Conservation (phyloP, 768 basidiomycete species). For the Wakefieldia striispora region DNA sequence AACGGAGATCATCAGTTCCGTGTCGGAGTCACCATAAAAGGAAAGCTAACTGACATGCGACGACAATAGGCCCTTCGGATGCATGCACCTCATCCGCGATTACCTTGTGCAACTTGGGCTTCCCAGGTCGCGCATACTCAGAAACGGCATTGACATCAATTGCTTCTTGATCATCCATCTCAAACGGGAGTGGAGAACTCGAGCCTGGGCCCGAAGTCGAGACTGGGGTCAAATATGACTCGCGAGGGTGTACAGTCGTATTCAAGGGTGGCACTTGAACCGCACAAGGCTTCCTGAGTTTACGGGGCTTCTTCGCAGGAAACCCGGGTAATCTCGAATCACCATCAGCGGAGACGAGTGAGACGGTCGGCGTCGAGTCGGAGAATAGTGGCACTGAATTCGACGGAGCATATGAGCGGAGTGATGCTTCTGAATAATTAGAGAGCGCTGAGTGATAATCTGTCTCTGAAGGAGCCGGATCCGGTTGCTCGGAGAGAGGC, state of each 20-base stretch:
- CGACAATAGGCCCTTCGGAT: slow-evolving; percentile 55
- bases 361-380: slow-evolving; percentile 4
- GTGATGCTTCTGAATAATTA: slow-evolving; percentile 5
- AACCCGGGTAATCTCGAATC: not conserved
- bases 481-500: slow-evolving; percentile 17
- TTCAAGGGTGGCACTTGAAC: not conserved
- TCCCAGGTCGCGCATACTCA: slow-evolving; percentile 63
- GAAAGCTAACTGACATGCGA: slow-evolving; percentile 57
- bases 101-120: slow-evolving; percentile 61
- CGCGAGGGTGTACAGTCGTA: not conserved
- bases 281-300: not conserved
- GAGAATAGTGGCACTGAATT: not conserved
- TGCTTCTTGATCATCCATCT: slow-evolving; percentile 57
- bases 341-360: not conserved
- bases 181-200: slow-evolving; percentile 30
- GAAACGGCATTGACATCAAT: slow-evolving; percentile 56
- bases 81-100: slow-evolving; percentile 61
- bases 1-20: not conserved
- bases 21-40: no score
- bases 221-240: not conserved
- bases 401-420: slow-evolving; percentile 1
- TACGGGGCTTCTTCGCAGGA: not conserved
- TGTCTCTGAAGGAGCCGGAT: slow-evolving; percentile 11
- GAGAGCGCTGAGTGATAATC: slow-evolving; percentile 12
- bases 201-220: not conserved